Percentiles rank a stretch among this genome's conserved stretches.
Conservation (phyloP, 1,139 yeast species). For the Lodderomyces theae region DNA sequence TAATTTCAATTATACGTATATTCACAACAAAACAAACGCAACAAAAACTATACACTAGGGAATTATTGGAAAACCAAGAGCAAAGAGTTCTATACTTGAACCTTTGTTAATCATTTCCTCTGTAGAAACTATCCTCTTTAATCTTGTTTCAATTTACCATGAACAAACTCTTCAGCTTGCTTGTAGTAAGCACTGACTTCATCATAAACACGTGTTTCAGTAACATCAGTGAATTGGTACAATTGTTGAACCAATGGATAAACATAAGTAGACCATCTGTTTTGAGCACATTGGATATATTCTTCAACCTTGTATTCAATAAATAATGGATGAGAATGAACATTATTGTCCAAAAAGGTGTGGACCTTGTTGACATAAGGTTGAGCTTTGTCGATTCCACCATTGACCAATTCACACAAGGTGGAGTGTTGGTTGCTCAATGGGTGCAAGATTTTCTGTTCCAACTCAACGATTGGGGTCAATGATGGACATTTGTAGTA, state of each 20-base stretch:
- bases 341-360: conserved; percentile 35
- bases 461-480: conserved; percentile 29
- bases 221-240: conserved; percentile 26
- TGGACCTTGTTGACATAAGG: conserved; percentile 33
- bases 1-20: neutral
- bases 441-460: conserved; percentile 36
- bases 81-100: neutral
- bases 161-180: conserved; percentile 9
- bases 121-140: too few relatives aligned
- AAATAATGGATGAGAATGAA: conserved; percentile 36
- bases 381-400: conserved; percentile 26
- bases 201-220: conserved; percentile 25
- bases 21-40: neutral
- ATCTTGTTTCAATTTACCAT: conserved; percentile 14
- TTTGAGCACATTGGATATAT: conserved; percentile 21
- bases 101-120: neutral
- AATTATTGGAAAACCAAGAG: neutral
- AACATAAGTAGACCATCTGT: conserved; percentile 20
- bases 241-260: conserved; percentile 26
- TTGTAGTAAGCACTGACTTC: conserved; percentile 14
- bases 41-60: neutral
- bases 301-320: conserved; percentile 33
- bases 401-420: conserved; percentile 36
- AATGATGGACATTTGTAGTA: conserved; percentile 41
- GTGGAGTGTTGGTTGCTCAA: conserved; percentile 28